These are phyloP conservation scores for Carpinus viminea DNA, from an alignment of 306 rosid genomes.

Conservation along the genomic window DNA sequence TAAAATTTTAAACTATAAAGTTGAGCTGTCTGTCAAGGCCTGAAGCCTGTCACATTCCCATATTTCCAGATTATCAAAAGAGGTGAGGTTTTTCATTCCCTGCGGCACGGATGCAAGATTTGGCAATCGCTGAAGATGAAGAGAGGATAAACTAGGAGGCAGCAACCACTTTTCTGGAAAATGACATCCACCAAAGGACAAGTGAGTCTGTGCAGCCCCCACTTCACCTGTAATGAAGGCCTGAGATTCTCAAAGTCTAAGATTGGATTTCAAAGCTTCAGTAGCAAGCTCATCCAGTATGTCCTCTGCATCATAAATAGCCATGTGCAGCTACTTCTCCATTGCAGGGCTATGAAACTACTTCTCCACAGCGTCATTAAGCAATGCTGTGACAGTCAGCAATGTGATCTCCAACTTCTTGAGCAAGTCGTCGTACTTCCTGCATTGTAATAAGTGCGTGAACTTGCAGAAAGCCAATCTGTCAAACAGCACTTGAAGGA, in stretches of 20 bases:
- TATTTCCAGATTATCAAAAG: slow-evolving; percentile 30
- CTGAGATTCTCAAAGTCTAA: slow-evolving; percentile 27
- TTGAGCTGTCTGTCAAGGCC: slow-evolving; percentile 10
- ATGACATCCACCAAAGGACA: slow-evolving; percentile 30
- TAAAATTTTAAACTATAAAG: slow-evolving; percentile 22
- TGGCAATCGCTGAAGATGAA: slow-evolving; percentile 35
- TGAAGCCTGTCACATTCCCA: slow-evolving; percentile 31
- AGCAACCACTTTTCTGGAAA: slow-evolving; percentile 37
- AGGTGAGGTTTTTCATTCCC: slow-evolving; percentile 18
- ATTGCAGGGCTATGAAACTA: slow-evolving; percentile 29
- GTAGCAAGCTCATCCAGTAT: slow-evolving; percentile 32
- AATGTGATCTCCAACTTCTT: slow-evolving; percentile 30
- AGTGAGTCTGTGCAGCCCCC: slow-evolving; percentile 38
- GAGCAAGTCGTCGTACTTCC: slow-evolving; percentile 26
- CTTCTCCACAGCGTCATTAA: slow-evolving; percentile 33
- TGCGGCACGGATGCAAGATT: slow-evolving; percentile 31
- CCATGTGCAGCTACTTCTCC: slow-evolving; percentile 35
- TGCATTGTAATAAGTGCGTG: slow-evolving; percentile 9
- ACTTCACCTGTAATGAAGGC: slow-evolving; percentile 31
- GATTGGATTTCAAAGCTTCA: slow-evolving; percentile 19
- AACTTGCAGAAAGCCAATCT: slow-evolving; percentile 37
- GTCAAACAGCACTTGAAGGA: slow-evolving; percentile 36
- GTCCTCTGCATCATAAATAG: slow-evolving; percentile 37
- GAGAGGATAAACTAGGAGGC: slow-evolving; percentile 31
- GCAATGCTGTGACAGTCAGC: slow-evolving; percentile 28